These are phyloP conservation scores for Ochromonas danica DNA, from an alignment of 108 stramenopile genomes.

Conservation along the genomic window DNA sequence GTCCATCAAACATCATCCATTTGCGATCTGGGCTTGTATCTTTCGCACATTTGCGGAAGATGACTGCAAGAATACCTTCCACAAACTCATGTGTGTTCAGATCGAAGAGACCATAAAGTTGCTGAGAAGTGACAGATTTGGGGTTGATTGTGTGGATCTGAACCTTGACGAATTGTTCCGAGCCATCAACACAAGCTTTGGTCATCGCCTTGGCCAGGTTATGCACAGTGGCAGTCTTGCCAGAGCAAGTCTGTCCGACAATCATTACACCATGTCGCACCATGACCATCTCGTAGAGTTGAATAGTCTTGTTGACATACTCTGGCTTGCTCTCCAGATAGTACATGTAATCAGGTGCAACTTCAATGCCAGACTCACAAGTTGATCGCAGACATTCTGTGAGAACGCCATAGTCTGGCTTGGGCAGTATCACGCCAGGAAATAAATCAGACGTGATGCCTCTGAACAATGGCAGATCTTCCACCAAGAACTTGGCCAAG, in stretches of 20 bases:
- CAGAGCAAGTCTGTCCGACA: constrained; percentile 66
- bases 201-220: constrained; percentile 63
- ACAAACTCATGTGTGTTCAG: constrained; percentile 66
- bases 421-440: constrained; percentile 62
- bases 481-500: constrained; percentile 65
- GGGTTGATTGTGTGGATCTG: constrained; percentile 65
- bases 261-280: constrained; percentile 71
- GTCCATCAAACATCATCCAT: constrained; percentile 67
- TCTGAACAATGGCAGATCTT: constrained; percentile 64
- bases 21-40: constrained; percentile 53
- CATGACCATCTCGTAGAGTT: constrained; percentile 67
- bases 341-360: constrained; percentile 44
- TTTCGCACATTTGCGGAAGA: constrained; percentile 60
- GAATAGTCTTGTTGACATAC: constrained; percentile 58
- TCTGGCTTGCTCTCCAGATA: constrained; percentile 47
- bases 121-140: constrained; percentile 58
- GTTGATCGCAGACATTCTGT: constrained; percentile 46
- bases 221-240: constrained; percentile 62
- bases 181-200: constrained; percentile 46
- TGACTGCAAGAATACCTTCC: constrained; percentile 63
- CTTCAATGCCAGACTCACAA: constrained; percentile 51
- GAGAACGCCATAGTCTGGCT: constrained; percentile 60
- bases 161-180: constrained; percentile 39
- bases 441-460: constrained; percentile 69
- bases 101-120: constrained; percentile 65